Base-by-base conservation (phyloP, 2,329 filamentous ascomycete genomes). In the Fusarium goolgardi region DNA sequence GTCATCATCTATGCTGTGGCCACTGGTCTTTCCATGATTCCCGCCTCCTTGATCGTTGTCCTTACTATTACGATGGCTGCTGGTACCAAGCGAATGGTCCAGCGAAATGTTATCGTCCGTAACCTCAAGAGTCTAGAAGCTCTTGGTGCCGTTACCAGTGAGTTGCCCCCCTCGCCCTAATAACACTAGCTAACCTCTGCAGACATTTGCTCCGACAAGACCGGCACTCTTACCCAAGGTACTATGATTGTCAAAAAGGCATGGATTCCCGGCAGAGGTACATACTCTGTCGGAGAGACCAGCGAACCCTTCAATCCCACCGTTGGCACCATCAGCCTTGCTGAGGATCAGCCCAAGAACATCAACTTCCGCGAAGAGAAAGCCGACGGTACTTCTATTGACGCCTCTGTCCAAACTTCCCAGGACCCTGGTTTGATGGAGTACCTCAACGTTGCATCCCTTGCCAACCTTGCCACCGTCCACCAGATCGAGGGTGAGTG, bases 391-490 rank as follows among this genome's bases (percentile, higher is more conserved):
- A 74, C 73, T 2, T 25, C 57, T 3, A 63, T 76, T 7, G 55
- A 77, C 3, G 61, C 76, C 2, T 37, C 70, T 2, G 70, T 78
- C 7, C 72, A 81, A 1, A 72, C 85, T 4, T 59, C 85, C 7
- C 75, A 82, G n/a, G 85, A 87, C 44, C 56, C 76, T 3, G 73
- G 78, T 3, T 77, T 91, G 1, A 78, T 83, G 61, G 80, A 85
- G 8, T 90, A 86, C 68, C 82, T 91, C 40, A 85, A 88, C 55
- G 83, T 90, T 27, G 87, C 88, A 8, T 86, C 88, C 0, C 82
- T 91, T 47, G 89, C 88, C 40, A 91, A 91, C 70, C 79, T 91
- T 23, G 88, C 89, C 3, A 84, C 84, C 34, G 85, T 91, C 6
- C 85, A 88, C 63, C 81, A 87, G 64, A 81, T 80, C 15, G 80